Base-by-base conservation (phyloP, 306 rosid species). In the Herpetospermum pedunculosum region DNA sequence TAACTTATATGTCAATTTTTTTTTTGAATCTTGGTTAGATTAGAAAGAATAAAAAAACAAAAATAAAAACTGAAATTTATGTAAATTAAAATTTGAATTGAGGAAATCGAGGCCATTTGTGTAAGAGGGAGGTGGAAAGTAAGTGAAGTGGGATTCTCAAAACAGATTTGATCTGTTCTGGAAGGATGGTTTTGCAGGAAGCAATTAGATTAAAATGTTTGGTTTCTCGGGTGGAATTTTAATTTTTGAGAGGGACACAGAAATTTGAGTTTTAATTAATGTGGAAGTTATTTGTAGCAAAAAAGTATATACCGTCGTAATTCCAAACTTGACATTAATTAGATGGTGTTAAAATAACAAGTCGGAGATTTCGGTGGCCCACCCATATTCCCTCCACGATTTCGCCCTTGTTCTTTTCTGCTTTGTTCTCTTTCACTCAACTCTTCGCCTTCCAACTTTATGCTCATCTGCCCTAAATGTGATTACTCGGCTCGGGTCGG, bases 121-220 rank as follows among this genome's bases (percentile, higher is more conserved):
- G 15, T 25, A 26, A 15, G 10, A 58, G 63, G n/a, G 34, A 3
- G 34, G 59, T 52, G 34, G 63, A 55, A 55, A 55, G 35, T 55
- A 25, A 55, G 35, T 11, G 34, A 58, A 58, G 65, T 58, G 65
- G 65, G 65, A 58, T 58, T 58, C 65, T 58, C 65, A 58, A 58
- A 29, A 58, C 21, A 58, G 65, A 30, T 58, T 58, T 23, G 21
- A n/a, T 58, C 2, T 29, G 4, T 28, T 29, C 21, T 58, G 38
- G 23, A 29, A 58, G 40, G 38, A 58, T 29, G 40, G 40, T 29
- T 28, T 58, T 29, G 64, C 21, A 58, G 29, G 38, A 14, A 28
- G 9, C 12, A 15, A 58, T 14, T n/a, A n/a, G n/a, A n/a, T n/a
- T 8, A 30, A 59, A 57, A 57, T 57, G 6, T 57, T 57, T 26